Percentiles rank a stretch among this genome's conserved stretches.
Evolutionary conservation across 108 stramenopile genomes (phyloP).

Genomic region (Poteriospumella lacustris): DNA sequence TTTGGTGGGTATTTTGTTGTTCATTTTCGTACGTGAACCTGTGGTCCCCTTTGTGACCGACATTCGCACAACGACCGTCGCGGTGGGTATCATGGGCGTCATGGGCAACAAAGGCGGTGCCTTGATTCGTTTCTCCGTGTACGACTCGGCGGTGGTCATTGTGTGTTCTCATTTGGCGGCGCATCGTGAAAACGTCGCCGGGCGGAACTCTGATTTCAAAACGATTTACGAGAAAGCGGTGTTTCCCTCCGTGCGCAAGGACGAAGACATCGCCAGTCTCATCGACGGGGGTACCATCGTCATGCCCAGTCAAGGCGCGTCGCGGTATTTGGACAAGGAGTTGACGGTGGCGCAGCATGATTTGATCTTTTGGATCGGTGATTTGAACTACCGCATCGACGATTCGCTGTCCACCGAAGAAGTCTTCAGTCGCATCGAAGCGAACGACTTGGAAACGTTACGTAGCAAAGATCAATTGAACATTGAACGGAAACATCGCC

Average conservation of each 20-base stretch:
- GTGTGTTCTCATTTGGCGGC: conserved; percentile 91
- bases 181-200: conserved; percentile 90
- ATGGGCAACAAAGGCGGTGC: conserved; percentile 99
- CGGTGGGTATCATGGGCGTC: conserved; percentile 59
- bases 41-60: conserved; percentile 60
- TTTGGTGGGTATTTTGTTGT: conserved; percentile 86
- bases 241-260: conserved; percentile 49
- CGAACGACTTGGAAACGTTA: conserved; percentile 60
- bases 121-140: conserved; percentile 71
- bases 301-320: neutral
- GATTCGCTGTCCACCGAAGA: conserved; percentile 73
- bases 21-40: conserved; percentile 75
- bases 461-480: conserved; percentile 89
- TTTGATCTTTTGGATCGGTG: conserved; percentile 90
- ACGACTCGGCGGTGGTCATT: conserved; percentile 87
- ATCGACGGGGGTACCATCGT: neutral
- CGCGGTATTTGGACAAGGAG: neutral
- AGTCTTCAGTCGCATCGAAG: conserved; percentile 61
- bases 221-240: conserved; percentile 61
- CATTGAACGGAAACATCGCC: conserved; percentile 75
- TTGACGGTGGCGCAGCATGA: conserved; percentile 72
- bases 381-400: conserved; percentile 94
- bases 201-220: conserved; percentile 84
- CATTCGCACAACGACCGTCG: conserved; percentile 15
- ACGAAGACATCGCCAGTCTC: neutral